phyloP scores from a whole-genome alignment of 495 filamentous ascomycete genomes.

The Neurospora terricola region DNA sequence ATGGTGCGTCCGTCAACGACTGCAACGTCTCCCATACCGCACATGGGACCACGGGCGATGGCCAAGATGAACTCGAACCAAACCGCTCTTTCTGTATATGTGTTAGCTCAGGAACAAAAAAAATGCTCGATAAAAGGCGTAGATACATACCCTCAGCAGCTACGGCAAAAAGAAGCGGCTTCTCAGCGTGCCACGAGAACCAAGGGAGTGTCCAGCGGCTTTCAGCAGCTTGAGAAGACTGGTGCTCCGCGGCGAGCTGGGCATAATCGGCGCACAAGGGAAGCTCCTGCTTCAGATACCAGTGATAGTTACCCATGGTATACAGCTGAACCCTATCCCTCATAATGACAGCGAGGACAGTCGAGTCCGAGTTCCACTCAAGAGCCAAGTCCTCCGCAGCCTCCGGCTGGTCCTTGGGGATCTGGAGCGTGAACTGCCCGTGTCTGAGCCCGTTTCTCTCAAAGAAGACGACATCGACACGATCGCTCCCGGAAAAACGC shows the following conservation, averaged over 20 bases:
- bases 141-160: slow-evolving; percentile 30
- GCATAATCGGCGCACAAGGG: slow-evolving; percentile 22
- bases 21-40: slow-evolving; percentile 53
- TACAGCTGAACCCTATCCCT: slow-evolving; percentile 77
- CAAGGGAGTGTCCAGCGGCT: background rate
- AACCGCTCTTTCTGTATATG: slow-evolving; percentile 38
- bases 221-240: background rate
- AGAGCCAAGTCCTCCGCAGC: slow-evolving; percentile 52
- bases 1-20: slow-evolving; percentile 79
- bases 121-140: background rate
- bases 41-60: slow-evolving; percentile 55
- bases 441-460: slow-evolving; percentile 92
- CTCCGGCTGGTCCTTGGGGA: slow-evolving; percentile 44
- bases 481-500: slow-evolving; percentile 38
- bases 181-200: slow-evolving; percentile 74
- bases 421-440: slow-evolving; percentile 73
- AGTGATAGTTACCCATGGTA: slow-evolving; percentile 96
- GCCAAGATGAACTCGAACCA: slow-evolving; percentile 61
- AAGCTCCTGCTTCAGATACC: slow-evolving; percentile 95
- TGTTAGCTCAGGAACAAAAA: slow-evolving; percentile 7
- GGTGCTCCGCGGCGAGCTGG: slow-evolving; percentile 16
- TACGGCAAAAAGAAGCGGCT: slow-evolving; percentile 53
- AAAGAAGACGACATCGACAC: slow-evolving; percentile 85
- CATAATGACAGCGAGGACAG: slow-evolving; percentile 73
- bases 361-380: slow-evolving; percentile 85